Evolutionary conservation across 192 early-diverging fungal genomes (phyloP).

Genomic region (Rhizophagus prolifer): DNA sequence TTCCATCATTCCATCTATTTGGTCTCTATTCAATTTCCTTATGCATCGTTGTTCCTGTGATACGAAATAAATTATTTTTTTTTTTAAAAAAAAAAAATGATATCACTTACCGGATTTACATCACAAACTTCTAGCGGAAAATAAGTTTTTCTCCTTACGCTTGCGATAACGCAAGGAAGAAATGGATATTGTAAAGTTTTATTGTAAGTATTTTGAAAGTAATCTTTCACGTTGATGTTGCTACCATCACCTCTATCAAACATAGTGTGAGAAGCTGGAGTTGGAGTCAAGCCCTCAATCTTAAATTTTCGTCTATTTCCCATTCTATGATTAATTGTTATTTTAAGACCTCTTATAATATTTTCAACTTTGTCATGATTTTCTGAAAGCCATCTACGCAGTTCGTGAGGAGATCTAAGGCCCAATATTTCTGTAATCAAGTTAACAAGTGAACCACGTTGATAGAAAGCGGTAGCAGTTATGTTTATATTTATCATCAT

Average conservation of each 20-base stretch:
- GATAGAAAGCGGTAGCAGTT: slow-evolving; percentile 63
- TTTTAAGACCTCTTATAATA: slow-evolving; percentile 47
- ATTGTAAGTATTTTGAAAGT: slow-evolving; percentile 65
- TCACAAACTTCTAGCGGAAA: slow-evolving; percentile 92
- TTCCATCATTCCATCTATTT: slow-evolving; percentile 94
- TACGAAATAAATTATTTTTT: slow-evolving; percentile 14
- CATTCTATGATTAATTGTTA: slow-evolving; percentile 59
- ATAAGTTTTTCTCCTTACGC: slow-evolving; percentile 63
- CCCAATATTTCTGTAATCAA: no score
- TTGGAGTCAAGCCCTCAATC: slow-evolving; percentile 63
- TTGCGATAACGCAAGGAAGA: slow-evolving; percentile 78
- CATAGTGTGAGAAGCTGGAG: slow-evolving; percentile 66
- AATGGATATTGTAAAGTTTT: slow-evolving; percentile 46
- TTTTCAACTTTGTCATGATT: slow-evolving; percentile 45
- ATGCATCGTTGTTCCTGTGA: slow-evolving; percentile 73
- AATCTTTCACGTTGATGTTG: slow-evolving; percentile 68
- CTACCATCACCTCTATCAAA: slow-evolving; percentile 55
- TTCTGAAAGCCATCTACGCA: slow-evolving; percentile 44
- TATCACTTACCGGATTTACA: slow-evolving; percentile 46
- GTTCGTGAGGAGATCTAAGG: slow-evolving; percentile 54
- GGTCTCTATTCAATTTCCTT: slow-evolving; percentile 76
- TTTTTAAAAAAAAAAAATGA: not conserved
- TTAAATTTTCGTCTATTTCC: slow-evolving; percentile 69
- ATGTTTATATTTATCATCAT: slow-evolving; percentile 77
- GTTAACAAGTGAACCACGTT: slow-evolving; percentile 52